Conservation (phyloP, 2,329 filamentous ascomycete genomes). For the Tolypocladium cylindrosporum region DNA sequence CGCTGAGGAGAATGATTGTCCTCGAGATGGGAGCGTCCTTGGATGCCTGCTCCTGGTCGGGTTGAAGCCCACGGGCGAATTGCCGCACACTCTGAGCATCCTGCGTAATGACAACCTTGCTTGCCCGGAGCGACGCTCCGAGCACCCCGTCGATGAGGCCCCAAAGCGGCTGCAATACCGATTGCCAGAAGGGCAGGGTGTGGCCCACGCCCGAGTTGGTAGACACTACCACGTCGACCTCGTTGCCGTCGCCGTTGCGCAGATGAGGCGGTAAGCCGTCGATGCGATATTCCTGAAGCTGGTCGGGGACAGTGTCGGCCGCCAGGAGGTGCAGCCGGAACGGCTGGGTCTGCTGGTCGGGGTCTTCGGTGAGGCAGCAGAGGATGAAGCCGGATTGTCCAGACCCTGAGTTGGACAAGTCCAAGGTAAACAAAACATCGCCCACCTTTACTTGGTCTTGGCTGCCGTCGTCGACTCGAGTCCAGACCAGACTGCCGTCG, state of each 20-base stretch:
- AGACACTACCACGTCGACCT: conserved; percentile 58
- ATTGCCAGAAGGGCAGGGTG: conserved; percentile 44
- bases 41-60: conserved; percentile 20
- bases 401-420: not conserved
- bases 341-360: conserved; percentile 13
- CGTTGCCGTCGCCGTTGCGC: conserved; percentile 8
- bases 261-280: conserved; percentile 28
- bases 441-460: conserved; percentile 9
- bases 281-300: conserved; percentile 25
- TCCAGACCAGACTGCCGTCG: conserved; percentile 18
- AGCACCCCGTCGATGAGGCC: conserved; percentile 22
- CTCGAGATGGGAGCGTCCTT: conserved; percentile 10
- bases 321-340: conserved; percentile 19
- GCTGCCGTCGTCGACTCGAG: conserved; percentile 3
- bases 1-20: conserved; percentile 69
- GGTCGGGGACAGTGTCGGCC: conserved; percentile 22
- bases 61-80: conserved; percentile 38
- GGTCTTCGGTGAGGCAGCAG: conserved; percentile 26
- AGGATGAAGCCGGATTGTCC: conserved; percentile 16
- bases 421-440: conserved; percentile 18
- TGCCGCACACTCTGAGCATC: conserved; percentile 53
- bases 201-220: conserved; percentile 52
- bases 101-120: conserved; percentile 47
- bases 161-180: conserved; percentile 47
- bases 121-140: not conserved